Base-by-base conservation (phyloP, 2,329 filamentous ascomycete genomes). In the Pyrenochaeta sp. region DNA sequence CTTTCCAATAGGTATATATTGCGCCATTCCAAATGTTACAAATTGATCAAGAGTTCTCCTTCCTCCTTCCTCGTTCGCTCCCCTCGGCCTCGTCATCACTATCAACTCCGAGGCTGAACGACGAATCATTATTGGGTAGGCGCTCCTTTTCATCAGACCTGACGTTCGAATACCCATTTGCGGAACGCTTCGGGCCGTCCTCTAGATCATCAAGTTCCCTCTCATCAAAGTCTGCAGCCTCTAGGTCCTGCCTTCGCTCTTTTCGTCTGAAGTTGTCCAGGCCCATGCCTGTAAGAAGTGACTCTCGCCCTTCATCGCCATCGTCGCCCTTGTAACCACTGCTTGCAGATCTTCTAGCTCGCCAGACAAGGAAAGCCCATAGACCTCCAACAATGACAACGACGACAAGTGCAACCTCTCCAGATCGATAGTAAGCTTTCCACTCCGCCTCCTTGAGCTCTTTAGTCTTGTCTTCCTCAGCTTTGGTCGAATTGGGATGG, bases 391-490 rank as follows among this genome's bases (percentile, higher is more conserved):
- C 86, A 46, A 94, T 82, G 37, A 87, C 77, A 13, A 96, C 89
- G 35, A 96, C 83, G 11, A 92, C 84, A 2, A 96, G 80, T 2
- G 91, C 90, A 6, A 92, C 83, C 72, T 95, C 90, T 36, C 92
- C 91, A 3, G 89, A 94, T 60, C 89, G 87, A 66, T 87, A 88
- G 72, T 96, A 96, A 0, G 92, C 92, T 37, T 86, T 83, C 89
- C 91, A 95, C 61, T 92, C 89, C 13, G 91, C 90, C 19, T 90
- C 83, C 58, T 92, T 84, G n/a, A 96, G 73, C 63, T 88, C 85
- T 63, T 89, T 80, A 53, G 85, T 81, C 62, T 89, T 84, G 21
- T 82, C 82, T 61, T 88, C 79, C 58, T 84, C 82, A n/a, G 80
- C 83, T 10, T 77, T 77, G 18, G 83, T 90, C 51, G 81, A 85